Evolutionary conservation across 495 filamentous ascomycete genomes (phyloP).

Genomic region (Xeromyces bisporus): DNA sequence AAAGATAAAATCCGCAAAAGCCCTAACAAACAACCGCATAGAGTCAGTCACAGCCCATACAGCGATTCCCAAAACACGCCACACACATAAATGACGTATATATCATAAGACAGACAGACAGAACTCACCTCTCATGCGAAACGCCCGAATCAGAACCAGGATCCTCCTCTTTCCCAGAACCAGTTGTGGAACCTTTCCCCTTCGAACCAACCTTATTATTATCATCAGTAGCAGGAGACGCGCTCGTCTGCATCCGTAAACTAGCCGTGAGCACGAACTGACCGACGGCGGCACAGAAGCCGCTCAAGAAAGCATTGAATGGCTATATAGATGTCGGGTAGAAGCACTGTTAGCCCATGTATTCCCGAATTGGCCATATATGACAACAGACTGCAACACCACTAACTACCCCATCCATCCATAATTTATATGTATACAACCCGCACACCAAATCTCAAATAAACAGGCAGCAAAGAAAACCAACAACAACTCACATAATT

Average conservation of each 20-base stretch:
- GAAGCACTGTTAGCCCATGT: too few species aligned
- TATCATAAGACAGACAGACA: too few species aligned
- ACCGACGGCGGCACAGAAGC: constrained; percentile 87
- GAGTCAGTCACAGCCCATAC: neutral
- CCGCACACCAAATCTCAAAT: too few species aligned
- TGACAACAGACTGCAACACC: neutral
- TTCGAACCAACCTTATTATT: constrained; percentile 15
- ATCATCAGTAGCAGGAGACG: constrained; percentile 1
- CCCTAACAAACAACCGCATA: constrained; percentile 32
- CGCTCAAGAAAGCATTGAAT: constrained; percentile 95
- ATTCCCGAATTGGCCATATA: too few species aligned
- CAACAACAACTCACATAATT: constrained; percentile 58
- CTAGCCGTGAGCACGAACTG: constrained; percentile 90
- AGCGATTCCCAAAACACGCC: neutral
- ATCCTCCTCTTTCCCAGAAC: constrained; percentile 12
- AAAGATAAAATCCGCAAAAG: constrained; percentile 92
- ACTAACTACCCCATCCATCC: too few species aligned
- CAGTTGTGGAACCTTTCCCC: constrained; percentile 19
- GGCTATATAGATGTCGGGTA: constrained; percentile 40
- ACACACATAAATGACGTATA: too few species aligned
- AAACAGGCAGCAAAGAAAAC: constrained; percentile 1
- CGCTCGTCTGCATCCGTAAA: constrained; percentile 77
- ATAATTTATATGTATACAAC: too few species aligned
- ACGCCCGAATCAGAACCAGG: constrained; percentile 10
- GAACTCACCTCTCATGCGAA: constrained; percentile 33